phyloP scores from a whole-genome alignment of 306 rosid species.

The Trichosanthes cucumerina region DNA sequence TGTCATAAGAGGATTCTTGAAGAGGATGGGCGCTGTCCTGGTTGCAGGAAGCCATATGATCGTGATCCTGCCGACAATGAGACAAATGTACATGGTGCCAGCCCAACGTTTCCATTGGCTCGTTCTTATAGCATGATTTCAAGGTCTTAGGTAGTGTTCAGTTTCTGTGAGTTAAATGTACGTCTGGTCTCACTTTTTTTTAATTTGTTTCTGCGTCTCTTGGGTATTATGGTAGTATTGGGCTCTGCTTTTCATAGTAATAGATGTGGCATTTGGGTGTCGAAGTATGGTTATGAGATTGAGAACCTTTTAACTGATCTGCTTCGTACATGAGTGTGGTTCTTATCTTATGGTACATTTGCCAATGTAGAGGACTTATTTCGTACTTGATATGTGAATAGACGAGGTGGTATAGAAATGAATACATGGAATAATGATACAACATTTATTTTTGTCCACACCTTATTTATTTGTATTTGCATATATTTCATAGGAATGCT shows the following conservation, averaged over 20 bases:
- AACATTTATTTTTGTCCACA: constrained; percentile 13
- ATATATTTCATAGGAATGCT: neutral
- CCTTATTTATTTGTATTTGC: constrained; percentile 2
- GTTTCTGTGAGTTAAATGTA: constrained; percentile 29
- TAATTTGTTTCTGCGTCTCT: constrained; percentile 22
- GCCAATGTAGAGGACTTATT: constrained; percentile 55
- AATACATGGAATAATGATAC: constrained; percentile 49
- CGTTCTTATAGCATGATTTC: constrained; percentile 78
- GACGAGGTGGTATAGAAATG: constrained; percentile 79
- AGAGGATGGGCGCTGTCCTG: constrained; percentile 89
- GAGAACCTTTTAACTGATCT: constrained; percentile 33
- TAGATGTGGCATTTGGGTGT: constrained; percentile 43
- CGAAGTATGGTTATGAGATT: constrained; percentile 34
- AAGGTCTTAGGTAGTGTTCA: constrained; percentile 44
- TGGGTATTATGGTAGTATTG: constrained; percentile 33
- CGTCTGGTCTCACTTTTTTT: constrained; percentile 23
- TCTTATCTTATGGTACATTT: constrained; percentile 52
- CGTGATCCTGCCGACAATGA: constrained; percentile 44
- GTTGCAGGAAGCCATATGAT: constrained; percentile 89
- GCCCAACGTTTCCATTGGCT: constrained; percentile 53
- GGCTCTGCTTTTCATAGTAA: constrained; percentile 32
- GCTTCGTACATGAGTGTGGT: constrained; percentile 38
- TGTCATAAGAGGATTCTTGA: constrained; percentile 97
- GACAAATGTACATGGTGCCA: constrained; percentile 48
- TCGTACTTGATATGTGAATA: constrained; percentile 71